Percentiles rank a stretch among this genome's conserved stretches.
Conservation (phyloP, 2,329 filamentous ascomycete species). For the Aureobasidium subglaciale region DNA sequence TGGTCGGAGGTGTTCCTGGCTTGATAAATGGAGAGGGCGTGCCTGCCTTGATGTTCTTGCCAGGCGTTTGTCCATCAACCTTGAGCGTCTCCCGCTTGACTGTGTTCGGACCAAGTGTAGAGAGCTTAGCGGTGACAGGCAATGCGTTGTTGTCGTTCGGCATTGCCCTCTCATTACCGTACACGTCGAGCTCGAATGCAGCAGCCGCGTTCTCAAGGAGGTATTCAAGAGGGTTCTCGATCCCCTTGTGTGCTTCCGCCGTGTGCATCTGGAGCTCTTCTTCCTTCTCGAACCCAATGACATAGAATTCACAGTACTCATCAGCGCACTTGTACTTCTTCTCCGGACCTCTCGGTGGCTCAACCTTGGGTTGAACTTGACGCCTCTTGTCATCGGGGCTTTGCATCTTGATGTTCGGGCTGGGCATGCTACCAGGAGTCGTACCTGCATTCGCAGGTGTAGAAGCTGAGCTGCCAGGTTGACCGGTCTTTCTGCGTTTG, state of each 20-base stretch:
- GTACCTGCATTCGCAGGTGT: constrained; percentile 31
- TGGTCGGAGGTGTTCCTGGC: constrained; percentile 17
- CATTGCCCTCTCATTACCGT: constrained; percentile 34
- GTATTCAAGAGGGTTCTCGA: constrained; percentile 51
- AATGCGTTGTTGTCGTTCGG: constrained; percentile 22
- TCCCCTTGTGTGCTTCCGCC: constrained; percentile 45
- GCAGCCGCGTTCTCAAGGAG: constrained; percentile 46
- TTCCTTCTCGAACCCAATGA: constrained; percentile 49
- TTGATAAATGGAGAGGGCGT: constrained; percentile 19
- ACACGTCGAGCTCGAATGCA: constrained; percentile 42
- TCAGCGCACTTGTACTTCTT: constrained; percentile 46
- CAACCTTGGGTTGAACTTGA: constrained; percentile 28
- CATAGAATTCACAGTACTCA: constrained; percentile 44
- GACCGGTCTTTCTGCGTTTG: constrained; percentile 48
- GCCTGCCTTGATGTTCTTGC: constrained; percentile 25
- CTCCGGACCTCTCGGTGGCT: constrained; percentile 34
- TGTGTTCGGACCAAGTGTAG: constrained; percentile 22
- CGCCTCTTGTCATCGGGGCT: constrained; percentile 41
- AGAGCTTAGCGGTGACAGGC: constrained; percentile 14
- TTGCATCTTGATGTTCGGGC: constrained; percentile 34
- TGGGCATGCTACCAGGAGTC: constrained; percentile 31
- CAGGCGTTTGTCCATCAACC: constrained; percentile 28
- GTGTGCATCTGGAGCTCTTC: constrained; percentile 49
- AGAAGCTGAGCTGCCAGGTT: constrained; percentile 32
- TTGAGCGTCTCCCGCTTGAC: constrained; percentile 18